These are phyloP conservation scores for Phallus indusiatus DNA, from an alignment of 768 basidiomycete genomes.

Conservation along the genomic window DNA sequence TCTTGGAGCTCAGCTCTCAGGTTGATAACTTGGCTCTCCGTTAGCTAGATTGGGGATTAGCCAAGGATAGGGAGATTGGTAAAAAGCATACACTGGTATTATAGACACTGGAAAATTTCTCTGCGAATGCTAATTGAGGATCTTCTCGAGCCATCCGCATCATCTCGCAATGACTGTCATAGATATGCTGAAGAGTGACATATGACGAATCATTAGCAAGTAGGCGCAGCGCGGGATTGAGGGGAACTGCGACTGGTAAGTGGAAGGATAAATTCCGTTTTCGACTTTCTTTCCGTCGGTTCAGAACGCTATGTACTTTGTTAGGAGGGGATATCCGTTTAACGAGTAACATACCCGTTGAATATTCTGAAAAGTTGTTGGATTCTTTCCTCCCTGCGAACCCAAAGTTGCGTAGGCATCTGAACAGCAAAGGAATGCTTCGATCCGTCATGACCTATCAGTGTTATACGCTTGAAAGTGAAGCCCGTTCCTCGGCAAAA, in stretches of 20 bases:
- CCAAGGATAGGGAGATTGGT: background rate
- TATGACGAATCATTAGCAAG: slow-evolving; percentile 91
- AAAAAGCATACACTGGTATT: slow-evolving; percentile 1
- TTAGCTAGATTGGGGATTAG: background rate
- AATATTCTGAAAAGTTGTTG: slow-evolving; percentile 91
- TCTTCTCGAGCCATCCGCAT: slow-evolving; percentile 76
- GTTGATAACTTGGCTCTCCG: slow-evolving; percentile 39
- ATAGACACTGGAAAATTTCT: slow-evolving; percentile 63
- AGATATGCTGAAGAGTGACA: slow-evolving; percentile 85
- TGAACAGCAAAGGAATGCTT: slow-evolving; percentile 86
- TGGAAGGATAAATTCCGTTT: slow-evolving; percentile 91
- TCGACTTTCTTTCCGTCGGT: slow-evolving; percentile 83
- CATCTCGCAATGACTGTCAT: slow-evolving; percentile 78
- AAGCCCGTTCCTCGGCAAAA: slow-evolving; percentile 79
- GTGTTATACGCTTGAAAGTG: slow-evolving; percentile 83
- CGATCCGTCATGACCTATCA: slow-evolving; percentile 89
- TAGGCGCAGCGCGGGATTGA: slow-evolving; percentile 73
- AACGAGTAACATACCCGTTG: slow-evolving; percentile 54
- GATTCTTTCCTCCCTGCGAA: slow-evolving; percentile 85
- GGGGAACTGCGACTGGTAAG: slow-evolving; percentile 78
- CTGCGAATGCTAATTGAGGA: slow-evolving; percentile 74
- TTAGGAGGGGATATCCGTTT: background rate
- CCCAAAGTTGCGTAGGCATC: slow-evolving; percentile 73
- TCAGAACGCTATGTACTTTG: slow-evolving; percentile 43
- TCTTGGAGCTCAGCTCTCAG: slow-evolving; percentile 81